Evolutionary conservation across 768 basidiomycete species (phyloP).

Genomic region (Russula vinacea): DNA sequence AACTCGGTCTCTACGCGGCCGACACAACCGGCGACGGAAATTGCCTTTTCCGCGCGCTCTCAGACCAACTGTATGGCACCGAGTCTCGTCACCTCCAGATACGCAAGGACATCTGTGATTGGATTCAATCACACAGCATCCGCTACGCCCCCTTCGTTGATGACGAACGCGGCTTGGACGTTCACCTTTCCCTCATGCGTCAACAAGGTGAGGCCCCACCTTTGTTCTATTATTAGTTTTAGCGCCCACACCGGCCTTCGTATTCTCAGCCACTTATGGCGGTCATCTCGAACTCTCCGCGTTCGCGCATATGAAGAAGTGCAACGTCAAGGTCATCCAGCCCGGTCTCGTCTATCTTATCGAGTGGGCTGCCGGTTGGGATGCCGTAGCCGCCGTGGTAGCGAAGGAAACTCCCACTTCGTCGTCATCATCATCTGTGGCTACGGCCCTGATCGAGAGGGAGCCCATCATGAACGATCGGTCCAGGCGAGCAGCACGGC

Average conservation of each 20-base stretch:
- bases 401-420: slow-evolving; percentile 30
- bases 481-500: slow-evolving; percentile 44
- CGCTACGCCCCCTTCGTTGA: slow-evolving; percentile 88
- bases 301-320: slow-evolving; percentile 74
- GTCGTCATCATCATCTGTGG: slow-evolving; percentile 31
- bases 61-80: slow-evolving; percentile 82
- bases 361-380: slow-evolving; percentile 67
- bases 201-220: slow-evolving; percentile 55
- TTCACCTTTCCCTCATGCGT: slow-evolving; percentile 74
- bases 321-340: slow-evolving; percentile 89
- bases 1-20: slow-evolving; percentile 83
- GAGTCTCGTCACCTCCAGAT: slow-evolving; percentile 65
- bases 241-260: slow-evolving; percentile 12
- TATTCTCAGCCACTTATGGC: slow-evolving; percentile 71
- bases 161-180: slow-evolving; percentile 70
- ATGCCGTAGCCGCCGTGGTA: slow-evolving; percentile 31
- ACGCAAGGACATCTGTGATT: slow-evolving; percentile 75
- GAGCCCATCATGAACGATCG: slow-evolving; percentile 40
- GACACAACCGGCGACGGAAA: slow-evolving; percentile 87
- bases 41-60: slow-evolving; percentile 87
- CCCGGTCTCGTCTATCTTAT: slow-evolving; percentile 90
- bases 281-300: slow-evolving; percentile 93
- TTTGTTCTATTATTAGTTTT: slow-evolving; percentile 25
- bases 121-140: slow-evolving; percentile 64
- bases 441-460: slow-evolving; percentile 31